Evolutionary conservation across 83 land plant genomes (phyloP).

Genomic region (Diphasiastrum complanatum): DNA sequence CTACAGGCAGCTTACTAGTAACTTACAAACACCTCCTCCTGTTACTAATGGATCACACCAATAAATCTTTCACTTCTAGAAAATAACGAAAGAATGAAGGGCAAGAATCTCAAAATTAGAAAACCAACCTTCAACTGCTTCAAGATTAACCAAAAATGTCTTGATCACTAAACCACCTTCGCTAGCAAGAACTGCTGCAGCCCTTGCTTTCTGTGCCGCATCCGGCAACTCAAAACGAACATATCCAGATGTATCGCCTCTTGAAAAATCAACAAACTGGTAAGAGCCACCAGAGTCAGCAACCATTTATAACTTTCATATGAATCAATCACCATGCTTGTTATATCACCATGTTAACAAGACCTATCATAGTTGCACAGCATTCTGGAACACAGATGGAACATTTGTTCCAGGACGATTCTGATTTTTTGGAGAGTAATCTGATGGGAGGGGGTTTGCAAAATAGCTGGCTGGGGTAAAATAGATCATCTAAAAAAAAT

Average conservation of each 20-base stretch:
- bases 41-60: neutral
- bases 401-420: too few relatives aligned
- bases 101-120: too few relatives aligned
- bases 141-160: constrained; percentile 50
- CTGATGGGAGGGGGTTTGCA: too few relatives aligned
- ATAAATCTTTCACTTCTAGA: neutral
- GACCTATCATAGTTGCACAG: too few relatives aligned
- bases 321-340: neutral
- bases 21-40: too few relatives aligned
- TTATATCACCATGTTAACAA: neutral
- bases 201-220: constrained; percentile 70
- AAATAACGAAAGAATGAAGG: neutral
- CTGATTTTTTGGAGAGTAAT: too few relatives aligned
- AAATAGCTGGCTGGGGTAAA: too few relatives aligned
- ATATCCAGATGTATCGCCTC: constrained; percentile 70
- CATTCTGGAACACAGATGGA: too few relatives aligned
- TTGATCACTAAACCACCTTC: constrained; percentile 72
- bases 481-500: too few relatives aligned
- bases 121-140: constrained; percentile 71
- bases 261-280: constrained; percentile 75
- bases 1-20: too few relatives aligned
- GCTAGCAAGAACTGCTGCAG: constrained; percentile 65
- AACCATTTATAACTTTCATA: neutral
- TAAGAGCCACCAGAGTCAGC: neutral
- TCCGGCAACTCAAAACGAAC: constrained; percentile 75